Evolutionary conservation across 2,329 filamentous ascomycete species (phyloP).

Genomic region (Aspergillus thermomutatus): DNA sequence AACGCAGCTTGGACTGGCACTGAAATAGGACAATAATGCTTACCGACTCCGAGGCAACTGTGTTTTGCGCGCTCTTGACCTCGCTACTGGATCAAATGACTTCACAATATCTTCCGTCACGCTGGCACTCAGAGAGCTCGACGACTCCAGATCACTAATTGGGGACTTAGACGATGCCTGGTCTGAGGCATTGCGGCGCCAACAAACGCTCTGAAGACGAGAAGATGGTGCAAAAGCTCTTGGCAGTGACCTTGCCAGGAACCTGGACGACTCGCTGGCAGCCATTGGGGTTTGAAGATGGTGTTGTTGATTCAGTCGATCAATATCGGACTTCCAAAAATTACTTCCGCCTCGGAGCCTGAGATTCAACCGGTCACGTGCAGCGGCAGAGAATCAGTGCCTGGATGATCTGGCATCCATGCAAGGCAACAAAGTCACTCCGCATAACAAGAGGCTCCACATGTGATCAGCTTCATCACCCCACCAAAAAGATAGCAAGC

Average conservation of each 20-base stretch:
- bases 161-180: constrained; percentile 33
- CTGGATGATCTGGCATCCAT: constrained; percentile 2
- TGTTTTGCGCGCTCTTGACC: constrained; percentile 42
- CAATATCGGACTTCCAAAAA: constrained; percentile 24
- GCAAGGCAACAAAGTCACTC: constrained; percentile 9
- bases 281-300: constrained; percentile 32
- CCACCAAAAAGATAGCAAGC: neutral
- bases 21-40: constrained; percentile 8
- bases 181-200: constrained; percentile 48
- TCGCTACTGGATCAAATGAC: constrained; percentile 49
- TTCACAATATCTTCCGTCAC: constrained; percentile 41
- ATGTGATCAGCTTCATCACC: constrained; percentile 12
- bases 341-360: constrained; percentile 25
- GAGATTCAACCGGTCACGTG: constrained; percentile 17
- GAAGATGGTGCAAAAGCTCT: constrained; percentile 30
- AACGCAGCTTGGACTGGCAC: neutral
- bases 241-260: constrained; percentile 37
- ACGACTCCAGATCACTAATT: constrained; percentile 45
- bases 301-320: constrained; percentile 15
- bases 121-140: constrained; percentile 43
- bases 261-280: constrained; percentile 38
- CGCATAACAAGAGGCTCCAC: constrained; percentile 11
- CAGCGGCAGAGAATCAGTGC: neutral
- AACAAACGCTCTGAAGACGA: constrained; percentile 29
- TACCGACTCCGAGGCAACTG: constrained; percentile 55